A percentile compares a stretch with the other conserved stretches of the same genome.
Evolutionary conservation across 2,329 filamentous ascomycete genomes (phyloP).

Genomic region (Diaporthe vexans): DNA sequence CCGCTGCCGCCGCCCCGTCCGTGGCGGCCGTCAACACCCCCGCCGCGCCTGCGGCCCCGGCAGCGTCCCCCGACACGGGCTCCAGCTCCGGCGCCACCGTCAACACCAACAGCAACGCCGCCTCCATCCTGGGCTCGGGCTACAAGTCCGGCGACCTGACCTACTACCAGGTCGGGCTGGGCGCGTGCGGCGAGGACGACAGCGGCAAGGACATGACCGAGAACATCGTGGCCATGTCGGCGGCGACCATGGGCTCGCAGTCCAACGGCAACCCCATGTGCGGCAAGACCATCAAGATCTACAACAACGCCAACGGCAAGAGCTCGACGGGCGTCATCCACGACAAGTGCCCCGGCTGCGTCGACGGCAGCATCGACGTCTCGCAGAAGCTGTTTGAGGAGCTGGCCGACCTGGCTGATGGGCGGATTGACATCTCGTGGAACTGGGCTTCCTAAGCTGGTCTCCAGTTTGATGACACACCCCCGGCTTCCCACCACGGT

Average conservation of each 20-base stretch:
- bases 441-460: slow-evolving; percentile 33
- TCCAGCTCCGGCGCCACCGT: slow-evolving; percentile 44
- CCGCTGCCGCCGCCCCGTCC: slow-evolving; percentile 45
- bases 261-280: slow-evolving; percentile 81
- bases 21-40: slow-evolving; percentile 47
- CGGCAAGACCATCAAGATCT: slow-evolving; percentile 63
- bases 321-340: slow-evolving; percentile 43
- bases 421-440: slow-evolving; percentile 61
- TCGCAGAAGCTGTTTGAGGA: slow-evolving; percentile 53
- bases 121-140: slow-evolving; percentile 47
- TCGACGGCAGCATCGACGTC: slow-evolving; percentile 37
- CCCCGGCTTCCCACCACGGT: not conserved
- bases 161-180: slow-evolving; percentile 78
- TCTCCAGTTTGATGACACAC: slow-evolving; percentile 21
- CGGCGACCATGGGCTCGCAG: slow-evolving; percentile 71
- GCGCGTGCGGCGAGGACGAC: slow-evolving; percentile 77
- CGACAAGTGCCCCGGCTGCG: slow-evolving; percentile 43
- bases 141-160: slow-evolving; percentile 76
- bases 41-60: slow-evolving; percentile 35
- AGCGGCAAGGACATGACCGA: slow-evolving; percentile 66
- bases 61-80: slow-evolving; percentile 43
- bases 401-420: slow-evolving; percentile 62
- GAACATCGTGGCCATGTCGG: slow-evolving; percentile 78
- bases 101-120: slow-evolving; percentile 45
- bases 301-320: slow-evolving; percentile 46